Base-by-base conservation (phyloP, 441 rosid genomes). In the Bocquillonia castaneifolia region DNA sequence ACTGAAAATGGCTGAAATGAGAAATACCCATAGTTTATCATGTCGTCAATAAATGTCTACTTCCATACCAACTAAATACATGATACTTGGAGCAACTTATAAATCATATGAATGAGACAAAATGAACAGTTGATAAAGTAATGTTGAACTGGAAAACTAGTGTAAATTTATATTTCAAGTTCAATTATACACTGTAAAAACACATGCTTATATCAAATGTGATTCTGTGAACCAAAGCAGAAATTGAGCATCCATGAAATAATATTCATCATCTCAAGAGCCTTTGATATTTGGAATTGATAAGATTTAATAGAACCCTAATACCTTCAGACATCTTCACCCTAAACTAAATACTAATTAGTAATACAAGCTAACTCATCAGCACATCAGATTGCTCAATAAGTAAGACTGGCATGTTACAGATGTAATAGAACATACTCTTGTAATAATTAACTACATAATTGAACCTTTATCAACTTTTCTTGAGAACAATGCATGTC, bases 241-340 rank as follows among this genome's bases (percentile, higher is more conserved):
- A 22, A 36, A 39, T 40, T 34, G 18, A 61, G 23, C 22, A 40
- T 48, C 56, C 1, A 36, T 10, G 40, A 36, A 10, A 15, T 10
- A 59, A 45, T 13, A 59, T 58, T 50, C 17, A 37, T 53, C 26
- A 37, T 14, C 13, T 20, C 50, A 60, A 3, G 23, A 26, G 13
- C 53, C 13, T 17, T 50, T 59, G 28, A 18, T 37, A 37, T 15
- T 26, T 20, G 25, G 23, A 60, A 61, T 51, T 6, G 6, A 50
- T 36, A 25, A 56, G 18, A 59, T 23, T 22, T 48, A 36, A 28
- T 15, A 39, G 48, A 51, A 66, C 50, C 18, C 68, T 23, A 39
- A 8, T 60, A 72, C 54, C 68, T 65, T 29, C 59, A 72, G 44
- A 63, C 29, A 72, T 70, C 63, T 70, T 66, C 17, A 64, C 56